phyloP scores from a whole-genome alignment of 169 alveolate species.

The Cryptosporidium viatorum region DNA sequence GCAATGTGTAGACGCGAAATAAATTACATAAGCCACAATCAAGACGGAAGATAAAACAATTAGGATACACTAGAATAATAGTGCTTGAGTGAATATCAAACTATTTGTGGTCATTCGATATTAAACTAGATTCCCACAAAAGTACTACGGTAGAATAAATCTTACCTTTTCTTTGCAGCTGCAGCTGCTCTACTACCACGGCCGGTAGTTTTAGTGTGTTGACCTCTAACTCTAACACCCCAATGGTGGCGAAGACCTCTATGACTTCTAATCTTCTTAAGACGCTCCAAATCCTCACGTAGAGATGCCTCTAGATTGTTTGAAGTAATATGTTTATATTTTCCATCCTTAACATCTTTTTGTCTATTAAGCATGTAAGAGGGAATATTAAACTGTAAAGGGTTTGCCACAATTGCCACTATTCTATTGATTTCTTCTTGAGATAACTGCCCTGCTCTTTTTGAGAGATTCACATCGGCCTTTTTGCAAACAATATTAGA shows the following conservation, averaged over 20 bases:
- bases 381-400: slow-evolving; percentile 96
- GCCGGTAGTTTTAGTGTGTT: slow-evolving; percentile 99
- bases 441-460: slow-evolving; percentile 98
- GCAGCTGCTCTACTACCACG: slow-evolving; percentile 98
- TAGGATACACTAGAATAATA: background rate
- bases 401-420: slow-evolving; percentile 90
- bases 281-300: slow-evolving; percentile 99
- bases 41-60: background rate
- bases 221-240: slow-evolving; percentile 99
- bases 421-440: slow-evolving; percentile 93
- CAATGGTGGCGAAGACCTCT: slow-evolving; percentile 98
- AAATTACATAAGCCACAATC: slow-evolving; percentile 11
- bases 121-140: background rate
- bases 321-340: slow-evolving; percentile 92
- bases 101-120: slow-evolving; percentile 3
- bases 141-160: background rate
- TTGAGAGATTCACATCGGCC: slow-evolving; percentile 95
- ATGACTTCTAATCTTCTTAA: slow-evolving; percentile 97
- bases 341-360: slow-evolving; percentile 96
- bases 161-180: slow-evolving; percentile 95
- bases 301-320: slow-evolving; percentile 95
- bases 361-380: slow-evolving; percentile 98
- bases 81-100: background rate
- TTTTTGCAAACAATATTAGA: slow-evolving; percentile 96
- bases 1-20: slow-evolving; percentile 69